Percentiles rank a stretch among this genome's conserved stretches.
Conservation (phyloP, 2,329 filamentous ascomycete genomes). For the Parafenestella ontariensis region DNA sequence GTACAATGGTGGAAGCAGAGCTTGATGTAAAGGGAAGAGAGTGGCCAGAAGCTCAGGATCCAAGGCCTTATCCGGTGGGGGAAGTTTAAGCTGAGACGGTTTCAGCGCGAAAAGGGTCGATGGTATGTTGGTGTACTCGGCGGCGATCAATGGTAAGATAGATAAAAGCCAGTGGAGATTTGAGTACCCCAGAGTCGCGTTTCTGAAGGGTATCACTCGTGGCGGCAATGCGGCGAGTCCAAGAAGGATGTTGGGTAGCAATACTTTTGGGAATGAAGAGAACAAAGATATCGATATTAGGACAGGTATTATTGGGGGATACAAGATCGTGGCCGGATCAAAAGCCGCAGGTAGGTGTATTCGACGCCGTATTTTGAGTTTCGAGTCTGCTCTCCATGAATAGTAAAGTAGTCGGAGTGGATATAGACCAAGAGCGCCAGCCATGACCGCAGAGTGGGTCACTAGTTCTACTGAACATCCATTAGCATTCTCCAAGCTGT, state of each 20-base stretch:
- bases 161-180: slow-evolving; percentile 81
- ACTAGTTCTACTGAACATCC: slow-evolving; percentile 48
- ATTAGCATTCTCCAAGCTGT: slow-evolving; percentile 18
- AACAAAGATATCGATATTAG: slow-evolving; percentile 79
- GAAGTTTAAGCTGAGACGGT: slow-evolving; percentile 46
- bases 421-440: slow-evolving; percentile 43
- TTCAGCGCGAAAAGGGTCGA: slow-evolving; percentile 41
- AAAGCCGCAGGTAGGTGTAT: slow-evolving; percentile 77
- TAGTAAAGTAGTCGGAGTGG: slow-evolving; percentile 48
- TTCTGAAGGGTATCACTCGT: slow-evolving; percentile 71
- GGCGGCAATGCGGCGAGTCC: slow-evolving; percentile 78
- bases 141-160: slow-evolving; percentile 69
- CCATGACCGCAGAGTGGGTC: slow-evolving; percentile 46
- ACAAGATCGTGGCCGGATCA: slow-evolving; percentile 89
- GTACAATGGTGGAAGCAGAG: slow-evolving; percentile 74
- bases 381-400: slow-evolving; percentile 36
- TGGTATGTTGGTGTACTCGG: slow-evolving; percentile 53
- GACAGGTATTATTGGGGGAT: slow-evolving; percentile 78
- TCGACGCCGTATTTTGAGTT: slow-evolving; percentile 48
- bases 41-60: slow-evolving; percentile 67
- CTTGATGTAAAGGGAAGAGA: slow-evolving; percentile 84
- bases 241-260: slow-evolving; percentile 84
- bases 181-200: slow-evolving; percentile 65
- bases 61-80: slow-evolving; percentile 46
- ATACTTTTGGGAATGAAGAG: slow-evolving; percentile 63